Percentiles rank a stretch among this genome's conserved stretches.
Evolutionary conservation across 73 alveolate species (phyloP).

Genomic region (Effrenium voratum): DNA sequence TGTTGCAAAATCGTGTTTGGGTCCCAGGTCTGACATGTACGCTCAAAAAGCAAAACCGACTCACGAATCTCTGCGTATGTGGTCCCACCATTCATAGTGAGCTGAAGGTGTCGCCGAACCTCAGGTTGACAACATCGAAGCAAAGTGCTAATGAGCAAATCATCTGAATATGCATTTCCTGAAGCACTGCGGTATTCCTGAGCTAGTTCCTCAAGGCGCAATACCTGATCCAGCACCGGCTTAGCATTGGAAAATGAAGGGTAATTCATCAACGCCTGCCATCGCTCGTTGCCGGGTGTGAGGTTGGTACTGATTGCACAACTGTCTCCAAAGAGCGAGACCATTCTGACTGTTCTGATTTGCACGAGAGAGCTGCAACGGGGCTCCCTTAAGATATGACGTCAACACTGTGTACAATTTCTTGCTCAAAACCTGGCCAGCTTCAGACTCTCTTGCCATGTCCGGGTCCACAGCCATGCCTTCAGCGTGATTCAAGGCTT

Average conservation of each 20-base stretch:
- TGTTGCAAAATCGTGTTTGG: background rate
- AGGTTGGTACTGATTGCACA: background rate
- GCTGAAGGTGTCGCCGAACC: background rate
- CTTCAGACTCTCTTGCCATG: background rate
- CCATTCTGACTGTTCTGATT: background rate
- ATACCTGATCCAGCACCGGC: background rate
- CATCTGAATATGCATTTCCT: background rate
- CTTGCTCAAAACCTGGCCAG: background rate
- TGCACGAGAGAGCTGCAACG: background rate
- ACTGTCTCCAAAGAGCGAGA: background rate
- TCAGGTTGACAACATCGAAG: background rate
- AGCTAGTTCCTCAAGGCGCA: background rate
- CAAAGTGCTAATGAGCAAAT: background rate
- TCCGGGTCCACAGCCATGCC: background rate
- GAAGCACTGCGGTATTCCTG: background rate
- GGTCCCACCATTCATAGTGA: background rate
- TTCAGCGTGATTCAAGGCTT: background rate
- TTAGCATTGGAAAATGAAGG: background rate
- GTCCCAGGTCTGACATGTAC: background rate
- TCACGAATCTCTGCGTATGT: background rate
- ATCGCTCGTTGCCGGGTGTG: background rate
- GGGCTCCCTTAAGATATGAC: background rate
- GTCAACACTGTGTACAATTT: background rate
- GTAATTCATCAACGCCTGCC: background rate
- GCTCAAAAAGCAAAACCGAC: background rate